Conservation (phyloP, 331 rosid species). For the Erythrophleum ivorense region DNA sequence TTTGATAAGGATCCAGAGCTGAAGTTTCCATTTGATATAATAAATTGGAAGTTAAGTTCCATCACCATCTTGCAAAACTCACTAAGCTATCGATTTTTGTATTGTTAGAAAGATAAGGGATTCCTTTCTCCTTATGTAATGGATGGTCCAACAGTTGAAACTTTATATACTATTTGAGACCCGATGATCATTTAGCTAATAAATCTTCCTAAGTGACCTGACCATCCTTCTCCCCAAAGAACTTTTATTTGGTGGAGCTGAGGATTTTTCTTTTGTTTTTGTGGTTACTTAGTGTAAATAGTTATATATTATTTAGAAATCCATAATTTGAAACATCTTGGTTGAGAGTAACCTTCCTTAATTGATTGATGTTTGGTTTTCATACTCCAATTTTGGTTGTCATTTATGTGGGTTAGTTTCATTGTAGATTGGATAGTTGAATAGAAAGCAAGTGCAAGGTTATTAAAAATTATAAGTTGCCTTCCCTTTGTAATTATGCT, state of each 20-base stretch:
- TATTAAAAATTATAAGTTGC: neutral
- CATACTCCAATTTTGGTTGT: neutral
- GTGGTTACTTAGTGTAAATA: neutral
- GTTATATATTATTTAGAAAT: neutral
- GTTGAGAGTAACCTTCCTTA: neutral
- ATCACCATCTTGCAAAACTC: neutral
- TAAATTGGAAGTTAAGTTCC: too few relatives aligned
- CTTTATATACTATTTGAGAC: neutral
- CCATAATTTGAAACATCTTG: neutral
- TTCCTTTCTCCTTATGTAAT: neutral
- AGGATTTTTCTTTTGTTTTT: neutral
- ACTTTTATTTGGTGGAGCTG: neutral
- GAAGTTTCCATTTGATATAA: too few relatives aligned
- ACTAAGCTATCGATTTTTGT: neutral
- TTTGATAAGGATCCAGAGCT: too few relatives aligned
- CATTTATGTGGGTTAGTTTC: neutral
- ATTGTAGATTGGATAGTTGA: neutral
- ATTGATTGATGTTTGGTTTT: neutral
- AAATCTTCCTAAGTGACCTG: neutral
- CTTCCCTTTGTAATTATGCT: neutral
- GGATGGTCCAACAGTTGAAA: neutral
- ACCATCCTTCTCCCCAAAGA: neutral
- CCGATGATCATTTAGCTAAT: neutral
- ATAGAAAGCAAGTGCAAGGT: neutral
- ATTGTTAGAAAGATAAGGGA: neutral